Percentiles rank a stretch among this genome's conserved stretches.
phyloP scores from a whole-genome alignment of 306 rosid genomes.

The Morella rubra region DNA sequence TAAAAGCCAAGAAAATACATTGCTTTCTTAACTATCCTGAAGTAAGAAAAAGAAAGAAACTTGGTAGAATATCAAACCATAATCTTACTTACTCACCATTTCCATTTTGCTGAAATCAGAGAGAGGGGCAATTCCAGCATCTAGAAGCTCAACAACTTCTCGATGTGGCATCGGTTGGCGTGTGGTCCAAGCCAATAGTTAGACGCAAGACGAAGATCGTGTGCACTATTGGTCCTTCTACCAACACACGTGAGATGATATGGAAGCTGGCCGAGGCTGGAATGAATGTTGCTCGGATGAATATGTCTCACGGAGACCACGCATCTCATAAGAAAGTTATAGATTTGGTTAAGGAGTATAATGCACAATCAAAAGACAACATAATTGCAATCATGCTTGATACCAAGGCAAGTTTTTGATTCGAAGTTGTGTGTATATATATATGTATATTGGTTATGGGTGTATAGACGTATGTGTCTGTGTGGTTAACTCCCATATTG shows the following conservation, averaged over 20 bases:
- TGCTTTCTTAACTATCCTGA: not conserved
- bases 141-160: slow-evolving; percentile 52
- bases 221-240: slow-evolving; percentile 96
- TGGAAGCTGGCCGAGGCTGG: slow-evolving; percentile 99
- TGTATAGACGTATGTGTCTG: not conserved
- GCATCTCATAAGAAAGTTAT: slow-evolving; percentile 95
- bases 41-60: not conserved
- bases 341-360: slow-evolving; percentile 91
- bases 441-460: no score
- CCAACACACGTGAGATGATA: slow-evolving; percentile 86
- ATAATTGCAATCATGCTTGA: slow-evolving; percentile 94
- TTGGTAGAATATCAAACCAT: not conserved
- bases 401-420: slow-evolving; percentile 59
- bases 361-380: slow-evolving; percentile 70
- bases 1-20: not conserved
- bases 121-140: slow-evolving; percentile 55
- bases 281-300: slow-evolving; percentile 94
- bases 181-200: slow-evolving; percentile 85
- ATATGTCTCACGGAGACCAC: slow-evolving; percentile 98
- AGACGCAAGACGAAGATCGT: slow-evolving; percentile 95
- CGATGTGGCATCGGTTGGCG: slow-evolving; percentile 50
- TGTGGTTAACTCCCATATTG: not conserved
- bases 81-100: not conserved
- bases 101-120: slow-evolving; percentile 37
- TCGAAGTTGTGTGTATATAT: not conserved